Percentiles rank a stretch among this genome's conserved stretches.
Evolutionary conservation across 2,329 filamentous ascomycete species (phyloP).

Genomic region (Harringtonia lauricola): DNA sequence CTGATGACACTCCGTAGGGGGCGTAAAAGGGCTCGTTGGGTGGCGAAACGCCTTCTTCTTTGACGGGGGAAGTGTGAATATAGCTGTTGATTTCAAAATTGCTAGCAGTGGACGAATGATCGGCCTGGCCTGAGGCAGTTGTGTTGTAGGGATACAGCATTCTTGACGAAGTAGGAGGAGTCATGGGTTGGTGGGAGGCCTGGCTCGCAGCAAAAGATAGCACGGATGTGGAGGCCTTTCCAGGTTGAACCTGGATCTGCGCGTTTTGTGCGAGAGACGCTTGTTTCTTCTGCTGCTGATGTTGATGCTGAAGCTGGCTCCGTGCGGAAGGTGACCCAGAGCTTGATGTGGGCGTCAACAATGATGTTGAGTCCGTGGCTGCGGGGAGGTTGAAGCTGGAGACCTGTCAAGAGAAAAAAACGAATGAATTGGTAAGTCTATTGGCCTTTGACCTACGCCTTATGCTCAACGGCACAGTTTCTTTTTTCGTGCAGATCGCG

Average conservation of each 20-base stretch:
- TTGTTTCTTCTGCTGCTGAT: too few species aligned
- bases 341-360: conserved; percentile 41
- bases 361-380: conserved; percentile 26
- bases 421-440: too few species aligned
- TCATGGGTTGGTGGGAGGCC: conserved; percentile 12
- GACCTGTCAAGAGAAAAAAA: conserved; percentile 17
- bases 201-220: conserved; percentile 25
- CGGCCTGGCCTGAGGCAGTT: conserved; percentile 29
- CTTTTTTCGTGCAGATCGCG: too few species aligned
- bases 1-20: conserved; percentile 23
- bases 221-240: conserved; percentile 23
- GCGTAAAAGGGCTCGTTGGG: conserved; percentile 24
- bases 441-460: too few species aligned
- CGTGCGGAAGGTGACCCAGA: conserved; percentile 35
- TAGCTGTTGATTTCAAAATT: conserved; percentile 23
- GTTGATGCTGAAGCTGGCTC: conserved; percentile 16
- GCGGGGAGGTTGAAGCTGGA: conserved; percentile 26
- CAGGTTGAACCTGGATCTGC: not conserved
- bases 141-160: conserved; percentile 34
- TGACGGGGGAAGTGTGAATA: conserved; percentile 19
- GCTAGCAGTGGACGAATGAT: conserved; percentile 27
- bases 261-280: too few species aligned
- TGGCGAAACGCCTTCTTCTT: conserved; percentile 21
- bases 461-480: too few species aligned
- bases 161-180: conserved; percentile 34